Conservation (phyloP, 441 rosid genomes). For the Pelargonium cotyledonis region DNA sequence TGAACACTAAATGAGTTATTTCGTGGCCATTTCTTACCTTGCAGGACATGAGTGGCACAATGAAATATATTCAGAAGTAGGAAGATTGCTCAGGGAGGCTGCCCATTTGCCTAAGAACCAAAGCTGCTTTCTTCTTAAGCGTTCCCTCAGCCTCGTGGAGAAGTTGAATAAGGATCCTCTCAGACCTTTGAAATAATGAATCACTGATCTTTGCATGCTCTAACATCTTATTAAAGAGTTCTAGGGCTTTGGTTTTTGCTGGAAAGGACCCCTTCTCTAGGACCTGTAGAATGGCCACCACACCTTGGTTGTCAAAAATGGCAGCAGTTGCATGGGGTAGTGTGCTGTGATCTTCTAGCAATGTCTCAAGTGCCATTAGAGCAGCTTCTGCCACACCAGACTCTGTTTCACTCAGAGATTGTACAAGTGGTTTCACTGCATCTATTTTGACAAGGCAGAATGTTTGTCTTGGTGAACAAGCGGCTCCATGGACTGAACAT, state of each 20-base stretch:
- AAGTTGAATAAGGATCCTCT: conserved; percentile 44
- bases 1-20: neutral
- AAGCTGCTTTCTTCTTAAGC: conserved; percentile 40
- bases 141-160: conserved; percentile 28
- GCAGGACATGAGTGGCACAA: neutral
- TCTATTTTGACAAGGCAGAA: conserved; percentile 51
- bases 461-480: conserved; percentile 35
- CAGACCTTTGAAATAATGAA: conserved; percentile 25
- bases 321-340: conserved; percentile 33
- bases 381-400: conserved; percentile 47
- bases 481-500: conserved; percentile 43
- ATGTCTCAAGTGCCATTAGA: conserved; percentile 43
- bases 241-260: conserved; percentile 41
- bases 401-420: conserved; percentile 35
- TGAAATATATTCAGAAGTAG: conserved; percentile 30
- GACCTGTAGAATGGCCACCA: conserved; percentile 37
- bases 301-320: conserved; percentile 40
- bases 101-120: conserved; percentile 39
- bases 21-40: neutral
- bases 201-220: conserved; percentile 24
- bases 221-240: conserved; percentile 38
- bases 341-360: conserved; percentile 33
- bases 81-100: conserved; percentile 51
- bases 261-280: conserved; percentile 41
- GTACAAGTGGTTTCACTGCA: conserved; percentile 45